Conservation (phyloP, 139 green algal genomes). For the Chlorella sp. region DNA sequence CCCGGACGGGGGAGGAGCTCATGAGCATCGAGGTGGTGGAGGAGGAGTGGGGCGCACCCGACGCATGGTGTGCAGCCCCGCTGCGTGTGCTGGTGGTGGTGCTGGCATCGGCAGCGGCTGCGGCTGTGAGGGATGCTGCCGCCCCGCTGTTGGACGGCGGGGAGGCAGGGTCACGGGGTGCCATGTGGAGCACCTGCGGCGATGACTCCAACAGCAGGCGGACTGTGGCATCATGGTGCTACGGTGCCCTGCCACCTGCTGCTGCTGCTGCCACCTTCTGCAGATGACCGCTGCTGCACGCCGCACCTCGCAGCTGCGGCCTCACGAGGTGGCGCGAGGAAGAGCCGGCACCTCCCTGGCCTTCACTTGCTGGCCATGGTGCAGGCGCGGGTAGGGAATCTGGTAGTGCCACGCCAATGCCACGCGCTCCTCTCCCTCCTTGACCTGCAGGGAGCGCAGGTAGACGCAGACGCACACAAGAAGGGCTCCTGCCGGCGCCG, state of each 20-base stretch:
- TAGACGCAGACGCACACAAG: too few species aligned
- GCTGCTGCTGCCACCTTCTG: not conserved
- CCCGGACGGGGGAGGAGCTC: too few species aligned
- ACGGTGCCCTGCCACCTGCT: too few species aligned
- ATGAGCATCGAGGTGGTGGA: too few species aligned
- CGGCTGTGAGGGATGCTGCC: too few species aligned
- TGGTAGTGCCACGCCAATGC: conserved; percentile 29
- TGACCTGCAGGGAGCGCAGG: conserved; percentile 15
- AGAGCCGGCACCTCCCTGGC: not conserved
- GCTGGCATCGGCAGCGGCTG: too few species aligned
- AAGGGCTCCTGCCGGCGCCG: too few species aligned
- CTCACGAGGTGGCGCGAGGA: not conserved
- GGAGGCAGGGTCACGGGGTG: not conserved
- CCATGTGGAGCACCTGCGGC: not conserved
- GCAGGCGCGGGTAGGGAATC: not conserved
- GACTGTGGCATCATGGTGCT: too few species aligned
- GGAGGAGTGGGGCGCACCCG: too few species aligned
- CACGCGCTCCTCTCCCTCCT: conserved; percentile 15
- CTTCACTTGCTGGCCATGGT: not conserved
- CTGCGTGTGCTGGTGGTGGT: too few species aligned
- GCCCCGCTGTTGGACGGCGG: not conserved
- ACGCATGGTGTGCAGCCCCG: too few species aligned
- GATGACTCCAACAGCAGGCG: too few species aligned
- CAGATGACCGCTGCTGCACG: not conserved
- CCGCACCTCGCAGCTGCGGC: not conserved